Conservation (phyloP, 352 stramenopile genomes). For the Globisporangium middletonii region DNA sequence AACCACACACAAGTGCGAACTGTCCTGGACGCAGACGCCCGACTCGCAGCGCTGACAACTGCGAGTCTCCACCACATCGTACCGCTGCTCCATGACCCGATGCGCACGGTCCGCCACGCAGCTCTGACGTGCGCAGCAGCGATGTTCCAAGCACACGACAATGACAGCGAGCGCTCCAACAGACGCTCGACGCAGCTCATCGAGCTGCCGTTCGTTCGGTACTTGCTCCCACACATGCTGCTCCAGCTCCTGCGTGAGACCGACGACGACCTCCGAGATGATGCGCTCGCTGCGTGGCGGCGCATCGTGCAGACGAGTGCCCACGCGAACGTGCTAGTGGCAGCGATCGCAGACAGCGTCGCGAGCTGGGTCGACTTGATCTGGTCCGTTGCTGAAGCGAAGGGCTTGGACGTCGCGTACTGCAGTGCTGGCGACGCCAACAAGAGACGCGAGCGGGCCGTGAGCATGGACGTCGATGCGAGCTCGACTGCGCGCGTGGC, state of each 20-base stretch:
- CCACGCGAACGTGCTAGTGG: slow-evolving; percentile 16
- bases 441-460: not conserved
- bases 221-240: slow-evolving; percentile 50
- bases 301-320: slow-evolving; percentile 21
- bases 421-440: slow-evolving; percentile 1
- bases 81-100: slow-evolving; percentile 58
- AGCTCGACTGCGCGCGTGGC: slow-evolving; percentile 32
- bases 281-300: slow-evolving; percentile 39
- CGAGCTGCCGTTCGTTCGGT: slow-evolving; percentile 12
- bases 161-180: not conserved
- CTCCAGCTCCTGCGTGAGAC: slow-evolving; percentile 55
- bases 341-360: slow-evolving; percentile 15
- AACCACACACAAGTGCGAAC: slow-evolving; percentile 15
- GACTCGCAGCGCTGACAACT: slow-evolving; percentile 20
- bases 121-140: slow-evolving; percentile 39
- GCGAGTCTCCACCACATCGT: slow-evolving; percentile 29
- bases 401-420: slow-evolving; percentile 21
- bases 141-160: slow-evolving; percentile 21
- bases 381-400: slow-evolving; percentile 35
- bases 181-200: not conserved
- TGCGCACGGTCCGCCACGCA: slow-evolving; percentile 29
- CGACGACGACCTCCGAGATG: slow-evolving; percentile 19
- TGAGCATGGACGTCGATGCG: slow-evolving; percentile 8
- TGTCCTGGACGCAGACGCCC: slow-evolving; percentile 20
- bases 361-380: slow-evolving; percentile 40